Evolutionary conservation across 2,329 filamentous ascomycete species (phyloP).

Genomic region (Cercospora sp.): DNA sequence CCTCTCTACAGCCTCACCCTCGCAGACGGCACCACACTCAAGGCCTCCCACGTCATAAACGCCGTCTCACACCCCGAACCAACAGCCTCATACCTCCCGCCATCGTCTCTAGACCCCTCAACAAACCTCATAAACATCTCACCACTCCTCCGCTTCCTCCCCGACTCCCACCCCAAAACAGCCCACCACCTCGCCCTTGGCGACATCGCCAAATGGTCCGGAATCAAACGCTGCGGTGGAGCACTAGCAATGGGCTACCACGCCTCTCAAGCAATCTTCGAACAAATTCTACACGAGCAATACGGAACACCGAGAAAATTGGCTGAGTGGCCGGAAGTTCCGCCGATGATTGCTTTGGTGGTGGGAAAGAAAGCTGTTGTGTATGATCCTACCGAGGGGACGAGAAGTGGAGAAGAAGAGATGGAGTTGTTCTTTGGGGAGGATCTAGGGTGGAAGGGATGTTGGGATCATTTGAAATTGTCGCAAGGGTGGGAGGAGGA

Average conservation of each 20-base stretch:
- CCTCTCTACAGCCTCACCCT: slow-evolving; percentile 54
- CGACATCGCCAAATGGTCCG: slow-evolving; percentile 69
- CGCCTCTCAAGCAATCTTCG: slow-evolving; percentile 66
- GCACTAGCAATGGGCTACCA: slow-evolving; percentile 73
- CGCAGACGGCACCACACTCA: slow-evolving; percentile 59
- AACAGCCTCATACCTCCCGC: slow-evolving; percentile 63
- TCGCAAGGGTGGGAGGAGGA: slow-evolving; percentile 8
- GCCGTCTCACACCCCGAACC: slow-evolving; percentile 65
- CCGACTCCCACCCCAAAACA: slow-evolving; percentile 55
- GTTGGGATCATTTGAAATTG: slow-evolving; percentile 21
- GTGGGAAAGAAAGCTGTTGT: slow-evolving; percentile 20
- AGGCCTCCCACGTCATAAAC: slow-evolving; percentile 66
- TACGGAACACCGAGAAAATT: slow-evolving; percentile 10
- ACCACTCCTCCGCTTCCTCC: slow-evolving; percentile 57
- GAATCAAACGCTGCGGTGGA: slow-evolving; percentile 75
- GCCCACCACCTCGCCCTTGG: slow-evolving; percentile 67
- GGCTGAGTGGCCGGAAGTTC: slow-evolving; percentile 12
- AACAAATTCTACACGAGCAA: slow-evolving; percentile 55
- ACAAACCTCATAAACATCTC: slow-evolving; percentile 67
- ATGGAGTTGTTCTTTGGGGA: slow-evolving; percentile 21
- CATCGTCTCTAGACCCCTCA: slow-evolving; percentile 54
- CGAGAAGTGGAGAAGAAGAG: slow-evolving; percentile 15
- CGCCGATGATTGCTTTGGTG: slow-evolving; percentile 22
- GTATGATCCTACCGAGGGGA: slow-evolving; percentile 15
- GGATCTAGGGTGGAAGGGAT: slow-evolving; percentile 20